Evolutionary conservation across 2,329 filamentous ascomycete genomes (phyloP).

Genomic region (Colletotrichum sp.): DNA sequence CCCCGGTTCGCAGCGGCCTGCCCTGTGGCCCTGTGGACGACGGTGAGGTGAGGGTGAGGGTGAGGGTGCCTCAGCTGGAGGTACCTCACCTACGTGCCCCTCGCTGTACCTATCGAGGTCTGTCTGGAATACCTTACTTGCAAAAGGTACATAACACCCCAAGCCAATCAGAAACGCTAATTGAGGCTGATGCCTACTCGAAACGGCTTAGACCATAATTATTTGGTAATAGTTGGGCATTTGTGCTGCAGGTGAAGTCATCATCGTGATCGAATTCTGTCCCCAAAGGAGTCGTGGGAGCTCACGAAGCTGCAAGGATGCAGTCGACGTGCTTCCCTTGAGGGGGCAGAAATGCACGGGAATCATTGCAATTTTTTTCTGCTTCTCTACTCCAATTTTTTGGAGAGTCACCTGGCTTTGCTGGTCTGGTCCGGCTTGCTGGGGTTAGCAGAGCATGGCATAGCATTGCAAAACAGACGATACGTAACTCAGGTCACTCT

Average conservation of each 20-base stretch:
- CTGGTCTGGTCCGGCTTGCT: background rate
- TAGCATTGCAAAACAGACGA: background rate
- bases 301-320: conserved; percentile 20
- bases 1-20: background rate
- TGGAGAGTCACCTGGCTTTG: conserved; percentile 15
- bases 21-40: background rate
- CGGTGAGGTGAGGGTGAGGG: background rate
- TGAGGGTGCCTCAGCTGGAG: background rate
- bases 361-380: background rate
- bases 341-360: background rate
- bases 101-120: background rate
- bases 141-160: background rate
- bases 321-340: conserved; percentile 11
- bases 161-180: conserved; percentile 6
- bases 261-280: conserved; percentile 21
- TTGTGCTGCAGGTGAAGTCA: conserved; percentile 22
- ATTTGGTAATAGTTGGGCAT: conserved; percentile 22
- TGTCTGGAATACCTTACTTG: background rate
- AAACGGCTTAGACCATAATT: conserved; percentile 6
- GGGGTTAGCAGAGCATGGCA: background rate
- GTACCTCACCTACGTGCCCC: background rate
- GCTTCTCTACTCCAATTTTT: background rate
- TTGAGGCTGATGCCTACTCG: background rate
- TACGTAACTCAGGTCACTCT: background rate
- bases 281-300: background rate